Evolutionary conservation across 768 basidiomycete species (phyloP).

Genomic region (Pulveroboletus sp.): DNA sequence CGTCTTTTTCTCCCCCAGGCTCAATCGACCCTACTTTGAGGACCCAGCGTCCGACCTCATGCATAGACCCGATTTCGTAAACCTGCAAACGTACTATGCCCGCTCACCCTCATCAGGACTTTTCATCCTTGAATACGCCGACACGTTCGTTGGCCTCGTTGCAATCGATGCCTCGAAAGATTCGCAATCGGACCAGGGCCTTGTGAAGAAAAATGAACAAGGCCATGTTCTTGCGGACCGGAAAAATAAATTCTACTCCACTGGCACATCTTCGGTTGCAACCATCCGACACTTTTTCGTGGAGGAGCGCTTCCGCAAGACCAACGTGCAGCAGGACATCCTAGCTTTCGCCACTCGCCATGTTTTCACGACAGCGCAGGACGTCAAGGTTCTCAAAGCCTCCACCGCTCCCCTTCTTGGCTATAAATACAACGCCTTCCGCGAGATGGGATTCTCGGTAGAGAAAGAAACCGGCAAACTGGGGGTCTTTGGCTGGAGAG

Average conservation of each 20-base stretch:
- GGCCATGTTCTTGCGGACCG: constrained; percentile 9
- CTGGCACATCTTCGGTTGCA: constrained; percentile 46
- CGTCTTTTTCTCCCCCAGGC: constrained; percentile 37
- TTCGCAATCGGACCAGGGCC: constrained; percentile 29
- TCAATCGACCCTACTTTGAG: constrained; percentile 68
- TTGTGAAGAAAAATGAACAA: constrained; percentile 20
- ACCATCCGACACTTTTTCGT: constrained; percentile 72
- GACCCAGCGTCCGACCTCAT: constrained; percentile 46
- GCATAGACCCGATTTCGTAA: constrained; percentile 48
- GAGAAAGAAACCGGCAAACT: constrained; percentile 40
- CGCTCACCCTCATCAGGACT: constrained; percentile 60
- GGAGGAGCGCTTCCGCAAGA: constrained; percentile 55
- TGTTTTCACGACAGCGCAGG: constrained; percentile 46
- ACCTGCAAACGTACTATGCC: constrained; percentile 53
- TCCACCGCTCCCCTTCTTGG: constrained; percentile 46
- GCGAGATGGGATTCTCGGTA: constrained; percentile 44
- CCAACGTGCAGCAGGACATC: constrained; percentile 61
- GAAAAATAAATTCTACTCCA: constrained; percentile 18
- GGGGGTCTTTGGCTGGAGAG: constrained; percentile 58
- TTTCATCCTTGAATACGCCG: constrained; percentile 61
- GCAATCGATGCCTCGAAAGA: constrained; percentile 60
- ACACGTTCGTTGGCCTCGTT: constrained; percentile 60
- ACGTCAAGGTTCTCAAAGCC: constrained; percentile 44
- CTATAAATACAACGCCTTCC: constrained; percentile 45
- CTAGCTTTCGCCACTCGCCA: constrained; percentile 52